phyloP scores from a whole-genome alignment of 768 basidiomycete genomes.

The Cantharellus anzutake region DNA sequence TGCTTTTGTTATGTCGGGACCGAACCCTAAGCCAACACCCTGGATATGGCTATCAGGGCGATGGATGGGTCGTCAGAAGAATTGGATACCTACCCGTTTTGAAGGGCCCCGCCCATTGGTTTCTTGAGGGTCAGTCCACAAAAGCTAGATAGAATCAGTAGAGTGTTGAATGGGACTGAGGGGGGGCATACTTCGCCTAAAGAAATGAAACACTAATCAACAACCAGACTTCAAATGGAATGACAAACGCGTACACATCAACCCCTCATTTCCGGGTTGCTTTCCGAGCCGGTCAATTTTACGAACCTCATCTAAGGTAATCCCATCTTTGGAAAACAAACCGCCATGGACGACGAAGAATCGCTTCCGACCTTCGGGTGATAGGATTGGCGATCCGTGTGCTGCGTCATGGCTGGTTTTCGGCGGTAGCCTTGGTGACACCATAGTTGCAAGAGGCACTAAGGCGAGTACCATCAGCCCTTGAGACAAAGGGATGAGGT shows the following conservation, averaged over 20 bases:
- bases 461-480: not conserved
- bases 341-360: constrained; percentile 96
- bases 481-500: not conserved
- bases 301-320: constrained; percentile 85
- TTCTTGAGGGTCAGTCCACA: constrained; percentile 96
- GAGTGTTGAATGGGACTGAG: not conserved
- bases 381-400: constrained; percentile 40
- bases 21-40: constrained; percentile 94
- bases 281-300: constrained; percentile 71
- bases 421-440: constrained; percentile 50
- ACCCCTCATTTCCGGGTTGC: constrained; percentile 85
- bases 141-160: constrained; percentile 29
- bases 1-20: constrained; percentile 75
- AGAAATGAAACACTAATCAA: constrained; percentile 1
- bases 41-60: constrained; percentile 16
- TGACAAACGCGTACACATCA: constrained; percentile 55
- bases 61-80: constrained; percentile 4
- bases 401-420: constrained; percentile 20
- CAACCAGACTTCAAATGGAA: not conserved
- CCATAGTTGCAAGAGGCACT: constrained; percentile 83
- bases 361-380: constrained; percentile 62
- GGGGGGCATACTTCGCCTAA: constrained; percentile 39
- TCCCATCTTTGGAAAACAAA: constrained; percentile 83
- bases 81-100: constrained; percentile 52
- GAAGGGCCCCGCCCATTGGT: constrained; percentile 80